Base-by-base conservation (phyloP, 768 basidiomycete species). In the Pleurotus salmoneostramineus region DNA sequence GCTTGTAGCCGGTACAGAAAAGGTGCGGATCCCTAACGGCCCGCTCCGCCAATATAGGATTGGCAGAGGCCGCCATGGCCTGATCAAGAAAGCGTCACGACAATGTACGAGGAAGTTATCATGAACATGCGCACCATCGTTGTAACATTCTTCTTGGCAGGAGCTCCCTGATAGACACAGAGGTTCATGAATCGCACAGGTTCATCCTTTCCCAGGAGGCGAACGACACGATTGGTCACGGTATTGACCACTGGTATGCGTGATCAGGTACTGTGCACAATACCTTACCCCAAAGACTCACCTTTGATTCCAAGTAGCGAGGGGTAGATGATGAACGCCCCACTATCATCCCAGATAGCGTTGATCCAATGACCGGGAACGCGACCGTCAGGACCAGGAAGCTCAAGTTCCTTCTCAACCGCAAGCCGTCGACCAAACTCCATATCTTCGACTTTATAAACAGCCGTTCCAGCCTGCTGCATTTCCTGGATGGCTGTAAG, bases 391-490 rank as follows among this genome's bases (percentile, higher is more conserved):
- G 85, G 84, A 10, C 86, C 88, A 37, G 88, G 85, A 56, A 89
- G 74, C 73, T 98, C 95, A 44, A 99, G 72, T 66, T 98, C 97
- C 60, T 91, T 80, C 71, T 99, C 97, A 33, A 88, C 78, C 3
- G 96, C 96, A 61, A 98, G 76, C n/a, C 96, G 82, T 57, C 96
- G 79, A n/a, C 96, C 95, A 66, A 99, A 98, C 70, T 99, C 97
- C 97, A 99, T 99, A 72, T 98, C 95, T 56, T 99, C 97, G 14
- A 98, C 85, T 64, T 85, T 89, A 72, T 89, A 92, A 15, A 93
- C 83, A 0, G 92, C 89, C 3, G 97, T 97, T 0, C 95, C 96
- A 1, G 95, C 95, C 70, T 98, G 97, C 69, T 99, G 97, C 95
- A 99, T 98, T 71, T 98, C 95, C 68, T 96, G 93, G 40, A 95